Evolutionary conservation across 2,329 filamentous ascomycete genomes (phyloP).

Genomic region (Albophoma yamanashiensis): DNA sequence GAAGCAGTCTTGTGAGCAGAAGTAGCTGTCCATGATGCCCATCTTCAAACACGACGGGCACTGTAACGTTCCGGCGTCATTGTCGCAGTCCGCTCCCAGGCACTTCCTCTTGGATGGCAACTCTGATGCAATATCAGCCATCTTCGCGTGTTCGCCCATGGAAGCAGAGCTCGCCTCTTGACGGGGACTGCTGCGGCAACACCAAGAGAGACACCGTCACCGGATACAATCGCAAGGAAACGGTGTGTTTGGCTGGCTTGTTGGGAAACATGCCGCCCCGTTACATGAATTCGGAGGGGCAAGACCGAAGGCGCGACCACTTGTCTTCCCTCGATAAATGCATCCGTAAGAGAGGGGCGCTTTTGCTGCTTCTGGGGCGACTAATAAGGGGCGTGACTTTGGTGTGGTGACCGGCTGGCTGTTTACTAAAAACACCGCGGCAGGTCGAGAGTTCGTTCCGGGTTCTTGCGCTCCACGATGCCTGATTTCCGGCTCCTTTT

Average conservation of each 20-base stretch:
- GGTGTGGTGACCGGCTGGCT: not conserved
- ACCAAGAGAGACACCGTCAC: not conserved
- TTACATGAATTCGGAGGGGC: not conserved
- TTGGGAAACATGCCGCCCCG: not conserved
- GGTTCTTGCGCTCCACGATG: no score
- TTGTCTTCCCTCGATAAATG: not conserved
- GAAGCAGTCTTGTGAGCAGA: slow-evolving; percentile 98
- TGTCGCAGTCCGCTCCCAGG: slow-evolving; percentile 70
- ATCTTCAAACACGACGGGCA: slow-evolving; percentile 93
- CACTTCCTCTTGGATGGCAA: slow-evolving; percentile 53
- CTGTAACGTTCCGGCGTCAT: slow-evolving; percentile 76
- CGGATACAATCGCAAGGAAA: not conserved
- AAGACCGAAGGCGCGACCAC: not conserved
- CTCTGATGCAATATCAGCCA: not conserved
- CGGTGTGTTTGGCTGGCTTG: not conserved
- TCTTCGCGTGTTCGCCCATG: not conserved
- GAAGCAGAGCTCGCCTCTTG: not conserved
- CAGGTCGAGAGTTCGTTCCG: no score
- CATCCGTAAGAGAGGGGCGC: not conserved
- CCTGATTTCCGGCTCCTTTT: no score
- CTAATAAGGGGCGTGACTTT: not conserved
- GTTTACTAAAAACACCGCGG: not conserved
- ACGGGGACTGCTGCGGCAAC: not conserved
- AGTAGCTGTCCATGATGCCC: slow-evolving; percentile 79
- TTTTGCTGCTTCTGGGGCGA: not conserved